Base-by-base conservation (phyloP, 164 flowering plant species). In the Umbilicus rupestris region DNA sequence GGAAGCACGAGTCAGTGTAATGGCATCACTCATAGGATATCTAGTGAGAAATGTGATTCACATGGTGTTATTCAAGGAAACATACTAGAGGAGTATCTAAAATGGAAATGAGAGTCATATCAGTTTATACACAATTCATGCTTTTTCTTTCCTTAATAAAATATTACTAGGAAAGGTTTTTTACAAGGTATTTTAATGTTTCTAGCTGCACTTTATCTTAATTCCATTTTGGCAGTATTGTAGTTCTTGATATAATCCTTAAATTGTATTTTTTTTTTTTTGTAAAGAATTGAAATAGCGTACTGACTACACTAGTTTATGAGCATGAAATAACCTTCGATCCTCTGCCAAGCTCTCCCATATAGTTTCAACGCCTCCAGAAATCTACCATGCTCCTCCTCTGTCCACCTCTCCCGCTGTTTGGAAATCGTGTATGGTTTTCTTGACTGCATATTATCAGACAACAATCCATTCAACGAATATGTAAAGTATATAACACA, bases 371-470 rank as follows among this genome's bases (percentile, higher is more conserved):
- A 71, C 65, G 98, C 98, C 69, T 90, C 97, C 1, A 93, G 78
- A 74, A 93, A 93, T 81, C 88, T 84, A 69, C 79, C 82, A 70
- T 93, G 98, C 77, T 93, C 98, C 78, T 93, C 98, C 74, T 84
- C 91, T n/a, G 98, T 90, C 98, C 98, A 93, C 76, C 96, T 79
- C 76, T 93, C 96, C 8, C 98, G 85, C 71, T 90, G 96, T 81
- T 93, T 90, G 3, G 92, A 86, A 5, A 93, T 93, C 6, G 97
- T 93, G 67, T 93, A 93, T 0, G 97, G 98, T 74, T 93, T 93
- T 77, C 98, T 84, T n/a, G 89, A 67, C 97, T 93, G 77, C 63
- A 66, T 44, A 74, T 65, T 39, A 2, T 22, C 47, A 42, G 28
- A 41, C 69, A 7, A 24, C 62, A 33, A 39, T 16, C 35, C 66